These are phyloP conservation scores for Fragilariopsis cylindrus DNA, from an alignment of 108 stramenopile species.

Conservation along the genomic window DNA sequence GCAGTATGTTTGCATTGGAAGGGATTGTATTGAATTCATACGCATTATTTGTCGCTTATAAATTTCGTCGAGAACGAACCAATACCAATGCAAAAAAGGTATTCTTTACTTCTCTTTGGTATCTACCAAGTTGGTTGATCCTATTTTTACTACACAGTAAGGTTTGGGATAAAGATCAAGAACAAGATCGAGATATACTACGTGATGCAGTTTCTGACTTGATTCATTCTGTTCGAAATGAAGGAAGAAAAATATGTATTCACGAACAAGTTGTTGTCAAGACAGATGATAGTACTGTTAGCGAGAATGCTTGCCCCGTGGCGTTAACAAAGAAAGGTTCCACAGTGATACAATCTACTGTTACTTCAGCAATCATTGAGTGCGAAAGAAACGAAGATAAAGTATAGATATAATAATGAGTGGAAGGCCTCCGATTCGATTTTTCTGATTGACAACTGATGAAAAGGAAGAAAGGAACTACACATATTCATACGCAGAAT, in stretches of 20 bases:
- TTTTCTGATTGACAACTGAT: neutral
- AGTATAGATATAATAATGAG: conserved; percentile 8
- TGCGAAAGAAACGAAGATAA: conserved; percentile 14
- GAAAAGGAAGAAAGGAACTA: neutral
- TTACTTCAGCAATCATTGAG: conserved; percentile 1
- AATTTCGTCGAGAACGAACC: conserved; percentile 83
- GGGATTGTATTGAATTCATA: conserved; percentile 87
- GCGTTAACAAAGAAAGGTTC: conserved; percentile 24
- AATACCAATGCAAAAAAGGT: conserved; percentile 94
- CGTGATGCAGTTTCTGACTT: conserved; percentile 37
- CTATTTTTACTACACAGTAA: conserved; percentile 93
- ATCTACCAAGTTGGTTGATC: conserved; percentile 91
- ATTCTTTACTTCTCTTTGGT: conserved; percentile 95
- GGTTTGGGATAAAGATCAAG: conserved; percentile 72
- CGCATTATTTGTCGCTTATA: conserved; percentile 70
- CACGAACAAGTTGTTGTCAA: conserved; percentile 60
- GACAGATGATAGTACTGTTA: neutral
- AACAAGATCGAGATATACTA: conserved; percentile 46
- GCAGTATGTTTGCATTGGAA: conserved; percentile 96
- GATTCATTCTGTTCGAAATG: conserved; percentile 64
- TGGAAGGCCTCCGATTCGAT: neutral
- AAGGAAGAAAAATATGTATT: conserved; percentile 76
- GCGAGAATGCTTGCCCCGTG: conserved; percentile 43
- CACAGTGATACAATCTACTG: conserved; percentile 14
- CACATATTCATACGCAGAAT: too few relatives aligned